phyloP scores from a whole-genome alignment of 768 basidiomycete genomes.

The Pisolithus albus region DNA sequence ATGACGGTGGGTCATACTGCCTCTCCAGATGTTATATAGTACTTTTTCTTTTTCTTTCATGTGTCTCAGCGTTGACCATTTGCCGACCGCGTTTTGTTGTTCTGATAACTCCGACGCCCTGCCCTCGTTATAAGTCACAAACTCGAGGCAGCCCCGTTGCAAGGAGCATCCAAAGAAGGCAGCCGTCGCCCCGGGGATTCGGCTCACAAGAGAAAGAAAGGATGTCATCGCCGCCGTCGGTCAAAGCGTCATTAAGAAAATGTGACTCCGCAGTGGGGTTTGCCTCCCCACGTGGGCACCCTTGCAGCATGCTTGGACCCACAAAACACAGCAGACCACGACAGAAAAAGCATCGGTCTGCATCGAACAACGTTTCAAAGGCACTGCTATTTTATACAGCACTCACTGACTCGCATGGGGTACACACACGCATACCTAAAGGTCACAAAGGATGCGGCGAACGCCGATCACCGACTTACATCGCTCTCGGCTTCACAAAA shows the following conservation, averaged over 20 bases:
- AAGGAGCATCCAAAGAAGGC: constrained; percentile 14
- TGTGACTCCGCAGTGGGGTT: constrained; percentile 24
- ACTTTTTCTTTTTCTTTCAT: constrained; percentile 24
- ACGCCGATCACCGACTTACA: neutral
- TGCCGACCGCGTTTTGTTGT: constrained; percentile 37
- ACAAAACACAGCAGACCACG: neutral
- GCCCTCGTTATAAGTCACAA: constrained; percentile 28
- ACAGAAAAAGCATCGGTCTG: neutral
- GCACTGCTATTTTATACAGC: too few species aligned
- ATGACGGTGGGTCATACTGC: constrained; percentile 11
- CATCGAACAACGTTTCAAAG: neutral
- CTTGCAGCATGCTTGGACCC: neutral
- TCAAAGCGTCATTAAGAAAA: constrained; percentile 13
- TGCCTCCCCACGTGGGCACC: constrained; percentile 4
- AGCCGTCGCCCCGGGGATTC: constrained; percentile 7
- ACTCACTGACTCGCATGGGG: too few species aligned
- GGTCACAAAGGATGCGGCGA: neutral
- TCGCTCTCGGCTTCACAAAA: neutral
- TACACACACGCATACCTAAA: neutral
- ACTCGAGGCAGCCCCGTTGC: constrained; percentile 31
- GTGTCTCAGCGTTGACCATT: constrained; percentile 28
- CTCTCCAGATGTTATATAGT: constrained; percentile 23
- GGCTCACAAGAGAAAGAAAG: constrained; percentile 10
- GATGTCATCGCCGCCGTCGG: neutral
- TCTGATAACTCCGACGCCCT: constrained; percentile 32